phyloP scores from a whole-genome alignment of 164 flowering plant genomes.

The Macadamia tetraphylla region DNA sequence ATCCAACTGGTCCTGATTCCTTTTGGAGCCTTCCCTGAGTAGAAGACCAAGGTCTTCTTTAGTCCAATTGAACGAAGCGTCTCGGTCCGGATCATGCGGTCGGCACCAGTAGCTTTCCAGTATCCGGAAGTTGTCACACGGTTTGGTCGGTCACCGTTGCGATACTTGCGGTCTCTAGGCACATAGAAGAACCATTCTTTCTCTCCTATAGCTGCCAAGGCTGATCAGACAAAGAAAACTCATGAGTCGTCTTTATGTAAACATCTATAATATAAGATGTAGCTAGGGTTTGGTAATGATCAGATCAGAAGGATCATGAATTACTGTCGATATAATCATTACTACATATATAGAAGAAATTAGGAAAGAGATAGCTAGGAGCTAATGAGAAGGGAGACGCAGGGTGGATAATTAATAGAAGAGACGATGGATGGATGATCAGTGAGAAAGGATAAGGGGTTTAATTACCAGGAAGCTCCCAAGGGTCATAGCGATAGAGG shows the following conservation, averaged over 20 bases:
- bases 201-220: conserved; percentile 96
- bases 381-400: neutral
- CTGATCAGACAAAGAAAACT: conserved; percentile 26
- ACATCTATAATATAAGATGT: no score
- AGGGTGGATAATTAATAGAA: neutral
- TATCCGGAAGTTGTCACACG: conserved; percentile 94
- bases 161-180: conserved; percentile 87
- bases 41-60: conserved; percentile 96
- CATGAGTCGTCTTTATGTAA: neutral
- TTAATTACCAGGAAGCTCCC: conserved; percentile 98
- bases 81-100: conserved; percentile 78
- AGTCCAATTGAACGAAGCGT: conserved; percentile 70
- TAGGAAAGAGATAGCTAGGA: neutral
- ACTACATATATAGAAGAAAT: neutral
- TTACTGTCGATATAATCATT: neutral
- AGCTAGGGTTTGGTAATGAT: neutral
- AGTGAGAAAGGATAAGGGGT: neutral
- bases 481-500: conserved; percentile 95
- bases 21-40: conserved; percentile 98
- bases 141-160: conserved; percentile 94
- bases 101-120: conserved; percentile 99
- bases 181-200: conserved; percentile 98
- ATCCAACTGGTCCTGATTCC: conserved; percentile 95
- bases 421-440: no score
- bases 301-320: neutral